A percentile compares a stretch with the other conserved stretches of the same genome.
Evolutionary conservation across 345 rosid genomes (phyloP).

Genomic region (Jatropha curcas): DNA sequence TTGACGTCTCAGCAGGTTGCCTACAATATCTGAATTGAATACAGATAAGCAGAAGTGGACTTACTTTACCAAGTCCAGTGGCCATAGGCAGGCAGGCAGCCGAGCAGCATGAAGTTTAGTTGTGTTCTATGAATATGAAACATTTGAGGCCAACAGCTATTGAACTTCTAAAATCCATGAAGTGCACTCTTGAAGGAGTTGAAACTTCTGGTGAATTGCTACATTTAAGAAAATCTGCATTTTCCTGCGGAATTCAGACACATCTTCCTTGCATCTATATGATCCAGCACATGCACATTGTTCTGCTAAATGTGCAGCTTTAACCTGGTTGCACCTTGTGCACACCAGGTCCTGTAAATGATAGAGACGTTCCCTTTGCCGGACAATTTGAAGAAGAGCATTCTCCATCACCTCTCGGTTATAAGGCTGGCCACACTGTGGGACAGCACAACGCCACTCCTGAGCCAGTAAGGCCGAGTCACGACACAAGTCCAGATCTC

Average conservation of each 20-base stretch:
- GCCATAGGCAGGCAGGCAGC: background rate
- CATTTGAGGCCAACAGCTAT: slow-evolving; percentile 7
- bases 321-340: slow-evolving; percentile 81
- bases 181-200: slow-evolving; percentile 55
- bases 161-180: slow-evolving; percentile 58
- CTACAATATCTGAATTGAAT: background rate
- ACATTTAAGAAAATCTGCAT: slow-evolving; percentile 73
- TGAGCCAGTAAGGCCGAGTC: slow-evolving; percentile 61
- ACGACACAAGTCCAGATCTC: slow-evolving; percentile 84
- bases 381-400: slow-evolving; percentile 76
- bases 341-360: slow-evolving; percentile 89
- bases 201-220: slow-evolving; percentile 61
- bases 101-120: background rate
- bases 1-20: background rate
- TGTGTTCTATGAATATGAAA: background rate
- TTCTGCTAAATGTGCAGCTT: slow-evolving; percentile 80
- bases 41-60: background rate
- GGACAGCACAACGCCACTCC: slow-evolving; percentile 76
- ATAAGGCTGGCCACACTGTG: slow-evolving; percentile 88
- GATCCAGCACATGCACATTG: slow-evolving; percentile 87
- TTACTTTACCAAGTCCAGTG: background rate
- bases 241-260: slow-evolving; percentile 55
- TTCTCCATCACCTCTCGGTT: slow-evolving; percentile 77
- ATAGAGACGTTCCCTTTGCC: slow-evolving; percentile 77
- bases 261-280: slow-evolving; percentile 67